Evolutionary conservation across 202 grass and related monocot species (phyloP).

Genomic region (Cymbopogon flexuosus): DNA sequence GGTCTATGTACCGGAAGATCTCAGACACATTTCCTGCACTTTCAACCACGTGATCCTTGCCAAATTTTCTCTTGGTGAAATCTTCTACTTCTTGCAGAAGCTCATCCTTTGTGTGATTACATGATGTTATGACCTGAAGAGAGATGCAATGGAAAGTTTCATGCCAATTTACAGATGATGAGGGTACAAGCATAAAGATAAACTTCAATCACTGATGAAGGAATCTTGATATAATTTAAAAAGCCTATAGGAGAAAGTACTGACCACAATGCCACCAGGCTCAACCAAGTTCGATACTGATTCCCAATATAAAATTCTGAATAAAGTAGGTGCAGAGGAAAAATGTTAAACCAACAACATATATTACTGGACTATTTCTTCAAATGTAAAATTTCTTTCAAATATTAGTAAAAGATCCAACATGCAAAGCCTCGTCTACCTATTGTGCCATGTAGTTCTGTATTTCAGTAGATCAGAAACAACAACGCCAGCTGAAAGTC

Average conservation of each 20-base stretch:
- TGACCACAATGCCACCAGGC: constrained; percentile 75
- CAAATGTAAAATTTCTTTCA: background rate
- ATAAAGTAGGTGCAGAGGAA: background rate
- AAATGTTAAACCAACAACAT: background rate
- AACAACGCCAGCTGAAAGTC: background rate
- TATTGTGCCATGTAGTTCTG: background rate
- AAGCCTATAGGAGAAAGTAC: constrained; percentile 28
- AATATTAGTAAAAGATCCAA: background rate
- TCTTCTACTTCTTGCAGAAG: constrained; percentile 75
- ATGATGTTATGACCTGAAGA: constrained; percentile 83
- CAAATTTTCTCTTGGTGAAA: constrained; percentile 44
- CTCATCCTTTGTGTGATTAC: constrained; percentile 88
- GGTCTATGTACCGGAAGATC: constrained; percentile 75
- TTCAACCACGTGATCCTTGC: constrained; percentile 23
- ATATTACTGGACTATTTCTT: background rate
- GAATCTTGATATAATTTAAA: background rate
- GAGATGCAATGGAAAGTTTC: background rate
- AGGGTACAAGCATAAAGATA: background rate
- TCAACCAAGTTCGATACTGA: constrained; percentile 76
- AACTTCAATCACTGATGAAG: background rate
- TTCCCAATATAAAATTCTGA: constrained; percentile 86
- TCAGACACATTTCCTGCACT: constrained; percentile 17
- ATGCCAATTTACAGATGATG: constrained; percentile 1
- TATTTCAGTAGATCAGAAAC: constrained; percentile 6
- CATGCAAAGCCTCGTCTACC: background rate